phyloP scores from a whole-genome alignment of 352 stramenopile species.

The Phytophthora macrochlamydospora region DNA sequence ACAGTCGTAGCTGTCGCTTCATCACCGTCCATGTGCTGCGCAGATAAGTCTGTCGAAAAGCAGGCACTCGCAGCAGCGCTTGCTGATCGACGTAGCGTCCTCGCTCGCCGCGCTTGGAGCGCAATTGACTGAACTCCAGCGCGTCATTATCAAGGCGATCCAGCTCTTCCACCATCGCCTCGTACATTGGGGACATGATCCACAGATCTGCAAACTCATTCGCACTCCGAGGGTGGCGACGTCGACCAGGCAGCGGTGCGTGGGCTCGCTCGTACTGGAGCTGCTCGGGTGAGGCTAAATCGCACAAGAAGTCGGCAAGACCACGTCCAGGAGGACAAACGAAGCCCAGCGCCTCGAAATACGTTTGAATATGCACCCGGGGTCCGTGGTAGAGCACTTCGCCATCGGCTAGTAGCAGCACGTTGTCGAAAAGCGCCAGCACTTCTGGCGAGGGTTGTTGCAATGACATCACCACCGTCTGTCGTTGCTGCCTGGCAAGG shows the following conservation, averaged over 20 bases:
- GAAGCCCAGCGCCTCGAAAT: constrained; percentile 84
- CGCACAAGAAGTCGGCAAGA: constrained; percentile 56
- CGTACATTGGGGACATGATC: constrained; percentile 48
- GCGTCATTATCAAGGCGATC: constrained; percentile 35
- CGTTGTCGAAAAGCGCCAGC: constrained; percentile 92
- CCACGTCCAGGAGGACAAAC: constrained; percentile 45
- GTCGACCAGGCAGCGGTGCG: constrained; percentile 30
- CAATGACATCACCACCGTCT: constrained; percentile 75
- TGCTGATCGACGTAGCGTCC: constrained; percentile 37
- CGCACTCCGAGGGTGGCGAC: constrained; percentile 34
- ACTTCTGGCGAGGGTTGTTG: constrained; percentile 92
- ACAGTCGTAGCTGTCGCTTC: constrained; percentile 41
- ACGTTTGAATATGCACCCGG: constrained; percentile 59
- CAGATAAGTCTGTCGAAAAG: constrained; percentile 41
- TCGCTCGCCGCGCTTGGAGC: constrained; percentile 26
- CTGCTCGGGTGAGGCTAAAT: constrained; percentile 47
- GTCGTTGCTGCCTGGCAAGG: constrained; percentile 42
- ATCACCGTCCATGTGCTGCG: constrained; percentile 43
- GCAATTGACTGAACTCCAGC: constrained; percentile 20
- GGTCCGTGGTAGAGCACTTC: constrained; percentile 88
- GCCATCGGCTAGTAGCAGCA: constrained; percentile 90
- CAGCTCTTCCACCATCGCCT: constrained; percentile 42
- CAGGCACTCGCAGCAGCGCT: constrained; percentile 44
- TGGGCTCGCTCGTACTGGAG: constrained; percentile 37
- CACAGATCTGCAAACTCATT: constrained; percentile 52